phyloP scores from a whole-genome alignment of 2,329 filamentous ascomycete genomes.

The Clarireedia homoeocarpa region DNA sequence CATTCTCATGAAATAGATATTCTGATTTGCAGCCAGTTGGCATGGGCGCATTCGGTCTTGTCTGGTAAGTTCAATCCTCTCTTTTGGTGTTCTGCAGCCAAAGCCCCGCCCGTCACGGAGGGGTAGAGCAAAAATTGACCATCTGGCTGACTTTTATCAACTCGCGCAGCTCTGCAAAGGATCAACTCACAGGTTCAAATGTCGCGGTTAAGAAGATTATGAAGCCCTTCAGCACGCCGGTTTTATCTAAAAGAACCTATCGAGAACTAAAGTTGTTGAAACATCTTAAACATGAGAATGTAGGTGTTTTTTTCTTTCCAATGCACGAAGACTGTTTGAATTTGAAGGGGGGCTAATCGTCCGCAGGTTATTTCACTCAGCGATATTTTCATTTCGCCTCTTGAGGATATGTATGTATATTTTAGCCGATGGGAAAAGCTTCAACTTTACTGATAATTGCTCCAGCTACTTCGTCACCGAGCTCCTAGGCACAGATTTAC shows the following conservation, averaged over 20 bases:
- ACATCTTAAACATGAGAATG: slow-evolving; percentile 94
- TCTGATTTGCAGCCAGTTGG: slow-evolving; percentile 96
- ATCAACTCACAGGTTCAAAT: slow-evolving; percentile 93
- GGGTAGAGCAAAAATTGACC: not conserved
- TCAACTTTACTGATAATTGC: slow-evolving; percentile 10
- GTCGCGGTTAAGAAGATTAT: slow-evolving; percentile 99
- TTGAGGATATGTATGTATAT: slow-evolving; percentile 80
- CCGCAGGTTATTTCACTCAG: slow-evolving; percentile 87
- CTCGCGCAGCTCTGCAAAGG: slow-evolving; percentile 73
- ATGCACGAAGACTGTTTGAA: not conserved
- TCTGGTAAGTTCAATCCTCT: slow-evolving; percentile 60
- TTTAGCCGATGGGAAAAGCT: slow-evolving; percentile 18
- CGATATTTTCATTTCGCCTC: slow-evolving; percentile 98
- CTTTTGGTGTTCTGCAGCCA: not conserved
- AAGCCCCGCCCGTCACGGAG: not conserved
- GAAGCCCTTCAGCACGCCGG: slow-evolving; percentile 99
- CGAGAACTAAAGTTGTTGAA: slow-evolving; percentile 95
- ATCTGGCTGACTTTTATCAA: slow-evolving; percentile 14
- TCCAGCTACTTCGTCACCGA: slow-evolving; percentile 94
- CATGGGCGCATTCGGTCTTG: slow-evolving; percentile 97
- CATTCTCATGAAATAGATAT: slow-evolving; percentile 55
- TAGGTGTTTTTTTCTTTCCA: slow-evolving; percentile 33
- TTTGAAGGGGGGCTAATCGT: slow-evolving; percentile 19
- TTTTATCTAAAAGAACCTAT: slow-evolving; percentile 95
- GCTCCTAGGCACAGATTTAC: slow-evolving; percentile 90